These are phyloP conservation scores for Trametes punicea DNA, from an alignment of 768 basidiomycete species.

Conservation along the genomic window DNA sequence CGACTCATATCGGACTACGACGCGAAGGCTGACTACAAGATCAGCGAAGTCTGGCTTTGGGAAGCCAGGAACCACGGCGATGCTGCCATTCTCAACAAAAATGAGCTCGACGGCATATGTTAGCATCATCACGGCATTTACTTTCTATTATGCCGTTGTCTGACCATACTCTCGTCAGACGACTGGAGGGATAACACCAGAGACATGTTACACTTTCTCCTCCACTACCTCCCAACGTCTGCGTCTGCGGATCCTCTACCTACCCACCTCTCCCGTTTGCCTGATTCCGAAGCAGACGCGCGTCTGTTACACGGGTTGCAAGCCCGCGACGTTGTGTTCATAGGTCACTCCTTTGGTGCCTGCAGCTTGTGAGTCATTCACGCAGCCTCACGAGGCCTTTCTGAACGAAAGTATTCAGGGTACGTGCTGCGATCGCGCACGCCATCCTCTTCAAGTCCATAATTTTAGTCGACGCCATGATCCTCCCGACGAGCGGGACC, in stretches of 20 bases:
- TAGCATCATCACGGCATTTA: slow-evolving; percentile 27
- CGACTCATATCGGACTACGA: slow-evolving; percentile 45
- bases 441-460: slow-evolving; percentile 71
- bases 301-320: slow-evolving; percentile 49
- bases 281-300: slow-evolving; percentile 36
- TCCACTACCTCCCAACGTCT: slow-evolving; percentile 57
- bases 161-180: slow-evolving; percentile 38
- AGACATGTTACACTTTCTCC: slow-evolving; percentile 75
- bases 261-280: slow-evolving; percentile 49
- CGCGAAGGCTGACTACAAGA: slow-evolving; percentile 27
- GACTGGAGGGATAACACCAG: slow-evolving; percentile 78
- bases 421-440: slow-evolving; percentile 59
- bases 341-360: slow-evolving; percentile 88
- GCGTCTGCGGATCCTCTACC: slow-evolving; percentile 37
- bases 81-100: slow-evolving; percentile 66
- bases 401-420: slow-evolving; percentile 33
- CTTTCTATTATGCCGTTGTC: neutral
- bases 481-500: slow-evolving; percentile 25
- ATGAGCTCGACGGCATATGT: slow-evolving; percentile 57
- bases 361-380: slow-evolving; percentile 57
- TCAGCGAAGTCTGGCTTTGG: slow-evolving; percentile 80
- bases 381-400: neutral
- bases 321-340: slow-evolving; percentile 53
- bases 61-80: slow-evolving; percentile 88
- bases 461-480: slow-evolving; percentile 78